Percentiles rank a stretch among this genome's conserved stretches.
Evolutionary conservation across 306 rosid species (phyloP).

Genomic region (Prunus davidiana): DNA sequence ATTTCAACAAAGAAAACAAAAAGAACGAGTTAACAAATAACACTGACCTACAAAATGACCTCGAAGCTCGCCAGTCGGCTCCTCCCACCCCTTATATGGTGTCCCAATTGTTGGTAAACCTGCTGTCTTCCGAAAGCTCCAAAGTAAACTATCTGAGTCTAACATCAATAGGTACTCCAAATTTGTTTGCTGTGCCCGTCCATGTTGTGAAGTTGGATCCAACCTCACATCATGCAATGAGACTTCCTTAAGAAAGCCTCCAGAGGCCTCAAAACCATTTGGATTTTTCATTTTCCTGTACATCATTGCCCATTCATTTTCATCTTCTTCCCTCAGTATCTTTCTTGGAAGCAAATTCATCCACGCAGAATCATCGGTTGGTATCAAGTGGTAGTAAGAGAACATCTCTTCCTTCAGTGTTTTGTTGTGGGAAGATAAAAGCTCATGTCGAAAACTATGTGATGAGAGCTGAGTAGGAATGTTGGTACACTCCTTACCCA

Average conservation of each 20-base stretch:
- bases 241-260: constrained; percentile 60
- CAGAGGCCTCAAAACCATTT: constrained; percentile 26
- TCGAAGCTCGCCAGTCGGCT: constrained; percentile 48
- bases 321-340: constrained; percentile 44
- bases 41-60: constrained; percentile 87
- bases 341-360: constrained; percentile 59
- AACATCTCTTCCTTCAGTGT: constrained; percentile 54
- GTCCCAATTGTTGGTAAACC: constrained; percentile 65
- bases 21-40: not conserved
- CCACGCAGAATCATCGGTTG: constrained; percentile 78
- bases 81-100: constrained; percentile 77
- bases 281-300: constrained; percentile 53
- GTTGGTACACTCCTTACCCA: constrained; percentile 69
- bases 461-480: constrained; percentile 48
- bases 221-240: constrained; percentile 66
- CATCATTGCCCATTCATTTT: constrained; percentile 53
- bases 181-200: constrained; percentile 65
- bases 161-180: constrained; percentile 74
- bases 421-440: constrained; percentile 49
- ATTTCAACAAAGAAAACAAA: not conserved
- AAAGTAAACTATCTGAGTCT: constrained; percentile 65
- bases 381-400: constrained; percentile 63
- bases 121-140: constrained; percentile 82
- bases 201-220: constrained; percentile 47
- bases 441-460: constrained; percentile 42